Percentiles rank a stretch among this genome's conserved stretches.
Conservation (phyloP, 2,329 filamentous ascomycete species). For the Aspergillus felis region DNA sequence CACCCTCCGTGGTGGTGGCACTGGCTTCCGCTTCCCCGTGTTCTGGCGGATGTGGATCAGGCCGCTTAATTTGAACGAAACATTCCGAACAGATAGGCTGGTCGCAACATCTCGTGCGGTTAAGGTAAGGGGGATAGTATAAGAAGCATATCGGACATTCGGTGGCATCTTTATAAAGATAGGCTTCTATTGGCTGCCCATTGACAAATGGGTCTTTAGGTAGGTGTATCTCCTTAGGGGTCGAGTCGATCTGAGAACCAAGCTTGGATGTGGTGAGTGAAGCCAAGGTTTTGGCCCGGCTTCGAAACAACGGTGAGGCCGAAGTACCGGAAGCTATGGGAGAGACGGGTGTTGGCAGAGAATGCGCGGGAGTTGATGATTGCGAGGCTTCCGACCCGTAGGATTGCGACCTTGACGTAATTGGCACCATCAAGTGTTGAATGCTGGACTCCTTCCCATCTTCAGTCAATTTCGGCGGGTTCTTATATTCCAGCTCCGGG, state of each 20-base stretch:
- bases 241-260: constrained; percentile 65
- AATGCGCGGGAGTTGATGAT: constrained; percentile 60
- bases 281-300: constrained; percentile 83
- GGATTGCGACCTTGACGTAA: constrained; percentile 72
- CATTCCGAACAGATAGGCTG: constrained; percentile 97
- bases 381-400: constrained; percentile 70
- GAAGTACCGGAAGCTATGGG: constrained; percentile 50
- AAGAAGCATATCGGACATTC: constrained; percentile 98
- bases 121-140: constrained; percentile 91
- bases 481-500: constrained; percentile 58
- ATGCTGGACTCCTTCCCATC: constrained; percentile 52
- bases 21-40: constrained; percentile 54
- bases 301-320: constrained; percentile 63
- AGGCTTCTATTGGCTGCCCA: constrained; percentile 88
- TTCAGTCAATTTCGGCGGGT: constrained; percentile 45
- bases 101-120: constrained; percentile 90
- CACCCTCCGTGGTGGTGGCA: constrained; percentile 28
- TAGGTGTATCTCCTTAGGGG: constrained; percentile 72
- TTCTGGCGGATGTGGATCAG: constrained; percentile 85
- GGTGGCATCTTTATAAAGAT: constrained; percentile 81
- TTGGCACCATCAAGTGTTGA: constrained; percentile 73
- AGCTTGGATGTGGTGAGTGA: constrained; percentile 74
- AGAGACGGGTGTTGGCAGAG: constrained; percentile 56
- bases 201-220: constrained; percentile 85
- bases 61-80: constrained; percentile 96